phyloP scores from a whole-genome alignment of 768 basidiomycete species.

The Phlebiopsis flavidoalba region DNA sequence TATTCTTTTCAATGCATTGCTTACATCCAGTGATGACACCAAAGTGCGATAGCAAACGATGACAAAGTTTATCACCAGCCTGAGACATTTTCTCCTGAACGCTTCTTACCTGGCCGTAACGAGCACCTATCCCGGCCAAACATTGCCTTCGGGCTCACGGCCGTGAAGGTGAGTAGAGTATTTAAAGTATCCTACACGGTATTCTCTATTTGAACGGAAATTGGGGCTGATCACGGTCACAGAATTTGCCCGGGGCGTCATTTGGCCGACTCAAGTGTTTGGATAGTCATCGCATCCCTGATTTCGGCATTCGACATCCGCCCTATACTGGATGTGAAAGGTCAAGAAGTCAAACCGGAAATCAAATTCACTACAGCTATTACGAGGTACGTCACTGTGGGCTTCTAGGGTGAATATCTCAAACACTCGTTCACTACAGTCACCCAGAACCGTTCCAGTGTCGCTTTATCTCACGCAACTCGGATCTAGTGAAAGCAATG shows the following conservation, averaged over 20 bases:
- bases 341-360: constrained; percentile 5
- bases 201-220: no score
- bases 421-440: not conserved
- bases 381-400: not conserved
- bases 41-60: constrained; percentile 16
- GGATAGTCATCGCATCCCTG: constrained; percentile 16
- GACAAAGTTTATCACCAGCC: constrained; percentile 28
- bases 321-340: constrained; percentile 16
- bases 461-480: not conserved
- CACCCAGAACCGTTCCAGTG: not conserved
- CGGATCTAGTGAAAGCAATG: not conserved
- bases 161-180: constrained; percentile 27
- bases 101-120: not conserved
- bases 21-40: no score
- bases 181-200: not conserved
- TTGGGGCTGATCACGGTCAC: not conserved
- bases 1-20: no score
- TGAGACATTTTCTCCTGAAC: constrained; percentile 17
- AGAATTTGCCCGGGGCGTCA: constrained; percentile 19
- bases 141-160: constrained; percentile 11
- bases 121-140: not conserved
- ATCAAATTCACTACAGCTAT: constrained; percentile 1
- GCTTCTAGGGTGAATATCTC: no score
- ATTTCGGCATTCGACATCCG: constrained; percentile 19
- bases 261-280: constrained; percentile 19